Base-by-base conservation (phyloP, 768 basidiomycete genomes). In the Boletus reticulatus region DNA sequence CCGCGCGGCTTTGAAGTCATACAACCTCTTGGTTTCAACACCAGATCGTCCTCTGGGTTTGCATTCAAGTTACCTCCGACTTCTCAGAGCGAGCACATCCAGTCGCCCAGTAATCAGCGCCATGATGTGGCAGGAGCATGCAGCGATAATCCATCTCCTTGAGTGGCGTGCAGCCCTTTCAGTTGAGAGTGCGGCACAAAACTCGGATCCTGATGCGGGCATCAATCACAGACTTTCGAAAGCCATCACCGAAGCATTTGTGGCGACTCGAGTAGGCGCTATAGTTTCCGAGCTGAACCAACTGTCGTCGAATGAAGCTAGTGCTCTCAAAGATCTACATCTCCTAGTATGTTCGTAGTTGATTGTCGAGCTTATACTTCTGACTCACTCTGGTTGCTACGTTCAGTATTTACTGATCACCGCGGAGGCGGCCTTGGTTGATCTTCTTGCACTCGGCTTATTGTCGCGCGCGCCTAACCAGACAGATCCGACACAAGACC, bases 241-340 rank as follows among this genome's bases (percentile, higher is more conserved):
- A 56, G 88, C 84, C 0, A 77, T 87, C 4, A 82, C 82, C 0
- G 88, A 91, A 53, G 85, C 88, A 0, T 89, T 87, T 55, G 75
- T 90, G 6, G 88, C 81, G 2, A 71, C 64, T 4, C 78, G 79
- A 60, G 80, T 88, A 2, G 76, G 75, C 13, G 73, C 75, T 24
- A 78, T 84, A 58, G 73, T 85, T 20, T 60, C 68, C 1, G 63
- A 58, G 6, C 61, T 83, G 13, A 29, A 16, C 10, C 46, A 43
- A 29, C 27, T 72, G 1, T 49, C 60, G 2, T 52, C 46, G 9
- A 56, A 48, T 16, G 69, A 68, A 37, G 63, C 58, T 7, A 37
- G 20, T 14, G 61, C 60, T 2, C 50, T 75, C 17, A 13, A 54
- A 37, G 60, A 58, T 24, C 47, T 71, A 44, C 62, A 62, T 67